phyloP scores from a whole-genome alignment of 257 asterid species.

The Gentiana macrophylla region DNA sequence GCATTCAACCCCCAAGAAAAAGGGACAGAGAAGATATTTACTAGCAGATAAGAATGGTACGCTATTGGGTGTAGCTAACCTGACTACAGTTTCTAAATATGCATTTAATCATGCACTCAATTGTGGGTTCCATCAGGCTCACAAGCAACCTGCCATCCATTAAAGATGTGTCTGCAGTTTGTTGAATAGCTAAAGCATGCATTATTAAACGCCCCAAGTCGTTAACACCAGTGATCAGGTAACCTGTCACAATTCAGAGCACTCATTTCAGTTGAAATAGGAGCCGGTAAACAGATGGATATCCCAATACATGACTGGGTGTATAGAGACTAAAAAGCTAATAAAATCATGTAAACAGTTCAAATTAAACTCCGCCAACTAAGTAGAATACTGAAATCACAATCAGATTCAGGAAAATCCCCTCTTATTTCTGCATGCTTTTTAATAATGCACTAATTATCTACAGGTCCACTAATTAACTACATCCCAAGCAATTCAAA shows the following conservation, averaged over 20 bases:
- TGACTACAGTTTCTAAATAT: constrained; percentile 50
- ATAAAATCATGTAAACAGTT: too few species aligned
- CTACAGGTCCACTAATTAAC: too few species aligned
- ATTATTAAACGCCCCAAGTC: constrained; percentile 49
- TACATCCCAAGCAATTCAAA: too few species aligned
- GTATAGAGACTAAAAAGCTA: too few species aligned
- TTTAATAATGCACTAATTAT: too few species aligned
- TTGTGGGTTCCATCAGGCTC: constrained; percentile 61
- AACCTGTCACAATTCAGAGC: constrained; percentile 43
- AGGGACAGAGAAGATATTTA: too few species aligned
- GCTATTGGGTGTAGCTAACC: constrained; percentile 33
- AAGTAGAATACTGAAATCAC: too few species aligned
- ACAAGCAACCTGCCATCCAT: constrained; percentile 37
- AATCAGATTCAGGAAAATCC: too few species aligned
- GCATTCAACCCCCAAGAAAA: neutral
- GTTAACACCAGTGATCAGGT: constrained; percentile 50
- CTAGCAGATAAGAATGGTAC: constrained; percentile 11
- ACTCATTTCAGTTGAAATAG: neutral
- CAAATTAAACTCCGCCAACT: too few species aligned
- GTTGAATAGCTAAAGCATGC: constrained; percentile 27
- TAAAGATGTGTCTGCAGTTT: constrained; percentile 23
- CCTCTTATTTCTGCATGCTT: too few species aligned
- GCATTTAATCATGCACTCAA: constrained; percentile 55
- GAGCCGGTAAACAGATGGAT: neutral
- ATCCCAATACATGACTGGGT: too few species aligned